Evolutionary conservation across 2,329 filamentous ascomycete species (phyloP).

Genomic region (Ophiostoma sp.): DNA sequence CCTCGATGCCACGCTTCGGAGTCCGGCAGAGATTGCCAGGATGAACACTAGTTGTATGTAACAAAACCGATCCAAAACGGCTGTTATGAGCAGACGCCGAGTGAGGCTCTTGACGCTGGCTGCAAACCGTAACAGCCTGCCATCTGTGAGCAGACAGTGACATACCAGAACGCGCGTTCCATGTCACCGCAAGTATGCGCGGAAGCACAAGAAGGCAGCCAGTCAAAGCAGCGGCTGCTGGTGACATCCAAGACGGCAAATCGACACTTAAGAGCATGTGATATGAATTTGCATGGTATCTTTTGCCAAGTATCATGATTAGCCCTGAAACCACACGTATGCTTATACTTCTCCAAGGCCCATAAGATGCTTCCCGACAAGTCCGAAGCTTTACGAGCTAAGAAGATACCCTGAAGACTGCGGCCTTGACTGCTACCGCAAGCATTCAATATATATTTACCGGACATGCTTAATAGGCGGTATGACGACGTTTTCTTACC

Average conservation of each 20-base stretch:
- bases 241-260: too few relatives aligned
- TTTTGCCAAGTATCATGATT: too few relatives aligned
- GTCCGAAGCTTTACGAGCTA: neutral
- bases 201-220: neutral
- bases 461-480: neutral
- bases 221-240: too few relatives aligned
- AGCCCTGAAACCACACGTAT: too few relatives aligned
- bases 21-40: neutral
- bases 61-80: too few relatives aligned
- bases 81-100: too few relatives aligned
- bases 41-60: neutral
- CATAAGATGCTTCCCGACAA: too few relatives aligned
- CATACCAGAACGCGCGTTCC: conserved; percentile 1
- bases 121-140: neutral
- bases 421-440: neutral
- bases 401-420: neutral
- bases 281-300: too few relatives aligned
- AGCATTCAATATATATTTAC: neutral
- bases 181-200: neutral
- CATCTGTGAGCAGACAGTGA: neutral
- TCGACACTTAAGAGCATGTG: too few relatives aligned
- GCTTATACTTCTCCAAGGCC: too few relatives aligned
- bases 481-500: conserved; percentile 6
- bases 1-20: neutral
- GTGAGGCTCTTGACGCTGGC: neutral